Conservation (phyloP, 805 yeast genomes). For the Kuraishia borneana region DNA sequence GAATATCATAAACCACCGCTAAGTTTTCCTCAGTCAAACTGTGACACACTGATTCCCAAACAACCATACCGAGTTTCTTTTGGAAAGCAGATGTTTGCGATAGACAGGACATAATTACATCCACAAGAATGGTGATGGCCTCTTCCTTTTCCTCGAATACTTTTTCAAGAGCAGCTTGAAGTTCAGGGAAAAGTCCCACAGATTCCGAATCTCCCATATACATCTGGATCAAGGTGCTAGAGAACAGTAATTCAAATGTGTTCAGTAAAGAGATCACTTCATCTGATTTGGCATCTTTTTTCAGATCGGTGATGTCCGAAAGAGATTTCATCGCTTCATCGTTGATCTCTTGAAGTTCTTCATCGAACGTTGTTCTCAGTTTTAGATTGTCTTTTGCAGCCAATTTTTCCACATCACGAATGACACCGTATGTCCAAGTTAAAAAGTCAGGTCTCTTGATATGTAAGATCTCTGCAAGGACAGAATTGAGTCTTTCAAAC, state of each 20-base stretch:
- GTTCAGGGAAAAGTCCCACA: conserved; percentile 60
- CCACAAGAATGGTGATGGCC: conserved; percentile 20
- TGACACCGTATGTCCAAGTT: conserved; percentile 56
- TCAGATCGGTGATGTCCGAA: conserved; percentile 25
- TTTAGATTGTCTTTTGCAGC: conserved; percentile 10
- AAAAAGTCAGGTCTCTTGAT: conserved; percentile 28
- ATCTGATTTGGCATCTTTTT: conserved; percentile 13
- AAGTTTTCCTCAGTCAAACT: conserved; percentile 34
- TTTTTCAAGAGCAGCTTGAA: conserved; percentile 47
- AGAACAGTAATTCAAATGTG: conserved; percentile 62
- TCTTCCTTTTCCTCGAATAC: conserved; percentile 28
- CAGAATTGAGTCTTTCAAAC: conserved; percentile 56
- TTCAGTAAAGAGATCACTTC: conserved; percentile 22
- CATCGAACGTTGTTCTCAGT: conserved; percentile 36
- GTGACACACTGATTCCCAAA: conserved; percentile 38
- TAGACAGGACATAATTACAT: conserved; percentile 44
- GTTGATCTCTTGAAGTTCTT: conserved; percentile 37
- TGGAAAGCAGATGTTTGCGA: conserved; percentile 47
- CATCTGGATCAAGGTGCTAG: conserved; percentile 68
- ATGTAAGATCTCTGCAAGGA: conserved; percentile 47
- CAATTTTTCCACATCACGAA: conserved; percentile 13
- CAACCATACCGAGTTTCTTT: conserved; percentile 41
- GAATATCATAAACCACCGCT: conserved; percentile 37
- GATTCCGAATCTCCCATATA: conserved; percentile 75
- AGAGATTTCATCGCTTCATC: conserved; percentile 38